Evolutionary conservation across 1,284 basidiomycete species (phyloP).

Genomic region (Tilletia horrida): DNA sequence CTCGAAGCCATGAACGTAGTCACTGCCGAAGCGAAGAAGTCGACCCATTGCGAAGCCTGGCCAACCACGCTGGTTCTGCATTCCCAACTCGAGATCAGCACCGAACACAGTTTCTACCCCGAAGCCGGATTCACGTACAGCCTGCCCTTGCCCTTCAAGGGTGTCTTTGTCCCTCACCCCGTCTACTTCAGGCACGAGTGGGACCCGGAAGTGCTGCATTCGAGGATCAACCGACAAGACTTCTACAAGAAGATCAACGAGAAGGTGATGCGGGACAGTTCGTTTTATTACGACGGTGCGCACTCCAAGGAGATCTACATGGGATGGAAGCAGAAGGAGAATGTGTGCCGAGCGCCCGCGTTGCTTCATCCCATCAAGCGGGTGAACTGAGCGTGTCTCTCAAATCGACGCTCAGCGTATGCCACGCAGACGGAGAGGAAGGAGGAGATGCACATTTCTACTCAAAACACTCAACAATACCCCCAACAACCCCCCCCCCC

Average conservation of each 20-base stretch:
- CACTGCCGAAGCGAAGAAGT: slow-evolving; percentile 54
- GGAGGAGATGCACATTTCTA: slow-evolving; percentile 4
- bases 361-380: slow-evolving; percentile 54
- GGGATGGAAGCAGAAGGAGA: slow-evolving; percentile 51
- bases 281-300: slow-evolving; percentile 53
- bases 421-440: background rate
- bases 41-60: slow-evolving; percentile 54
- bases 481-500: background rate
- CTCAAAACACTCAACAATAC: slow-evolving; percentile 4
- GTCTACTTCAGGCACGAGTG: slow-evolving; percentile 54
- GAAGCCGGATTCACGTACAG: slow-evolving; percentile 54
- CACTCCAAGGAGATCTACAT: slow-evolving; percentile 53
- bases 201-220: slow-evolving; percentile 50
- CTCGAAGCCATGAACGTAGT: slow-evolving; percentile 55
- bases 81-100: slow-evolving; percentile 50
- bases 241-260: slow-evolving; percentile 55
- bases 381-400: slow-evolving; percentile 21
- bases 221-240: slow-evolving; percentile 50
- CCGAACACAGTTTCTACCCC: slow-evolving; percentile 53
- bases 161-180: slow-evolving; percentile 53
- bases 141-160: slow-evolving; percentile 53
- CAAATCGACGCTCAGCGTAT: background rate
- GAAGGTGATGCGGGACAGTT: slow-evolving; percentile 52
- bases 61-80: slow-evolving; percentile 53
- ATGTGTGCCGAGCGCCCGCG: slow-evolving; percentile 52